Evolutionary conservation across 208 protist genomes (phyloP), one percentile per base, ranked within the genome.

Genomic region (Acanthamoeba healyi): DNA sequence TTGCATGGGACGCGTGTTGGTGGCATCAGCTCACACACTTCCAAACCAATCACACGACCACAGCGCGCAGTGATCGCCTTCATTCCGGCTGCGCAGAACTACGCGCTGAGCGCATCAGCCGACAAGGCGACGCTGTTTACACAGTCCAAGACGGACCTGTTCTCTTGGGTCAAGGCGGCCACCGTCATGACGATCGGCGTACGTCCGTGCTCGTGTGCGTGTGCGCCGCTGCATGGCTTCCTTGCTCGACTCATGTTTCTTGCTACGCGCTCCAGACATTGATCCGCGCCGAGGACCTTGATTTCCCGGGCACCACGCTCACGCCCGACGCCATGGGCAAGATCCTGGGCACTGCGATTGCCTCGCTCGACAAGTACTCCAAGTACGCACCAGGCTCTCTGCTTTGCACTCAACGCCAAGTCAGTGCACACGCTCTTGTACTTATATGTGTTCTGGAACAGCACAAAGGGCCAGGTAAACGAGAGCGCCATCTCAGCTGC

Each of bases 291-390:
- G 61, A 70, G 61, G 61, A 70, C 29, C 61, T 70, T 7, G 61
- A 70, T 26, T 70, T 29, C 29, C 61, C 61, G 61, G 61, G 61
- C 61, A 70, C 61, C 14, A 70, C 61, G 7, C 61, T 70, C 26
- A 70, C 61, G 19, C 61, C 61, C 61, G 61, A 70, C 29, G 61
- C 61, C 61, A 70, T 70, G 61, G 61, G 61, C 19, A 70, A 70
- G 61, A 70, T 70, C n/a, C 22, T 70, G 61, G 61, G 61, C 29
- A 70, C 61, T 6, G 61, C 61, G 14, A 70, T 70, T 24, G 22
- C 61, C 29, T 7, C 61, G 7, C 61, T 70, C 26, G 61, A 70
- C 61, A 70, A 70, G 61, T 24, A 70, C 22, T 6, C n/a, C 61
- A 70, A 24, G 61, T 70, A 54, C 15, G 49, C 49, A 70, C 5